Conservation (phyloP, 2,329 filamentous ascomycete species). For the Bertia moriformis region DNA sequence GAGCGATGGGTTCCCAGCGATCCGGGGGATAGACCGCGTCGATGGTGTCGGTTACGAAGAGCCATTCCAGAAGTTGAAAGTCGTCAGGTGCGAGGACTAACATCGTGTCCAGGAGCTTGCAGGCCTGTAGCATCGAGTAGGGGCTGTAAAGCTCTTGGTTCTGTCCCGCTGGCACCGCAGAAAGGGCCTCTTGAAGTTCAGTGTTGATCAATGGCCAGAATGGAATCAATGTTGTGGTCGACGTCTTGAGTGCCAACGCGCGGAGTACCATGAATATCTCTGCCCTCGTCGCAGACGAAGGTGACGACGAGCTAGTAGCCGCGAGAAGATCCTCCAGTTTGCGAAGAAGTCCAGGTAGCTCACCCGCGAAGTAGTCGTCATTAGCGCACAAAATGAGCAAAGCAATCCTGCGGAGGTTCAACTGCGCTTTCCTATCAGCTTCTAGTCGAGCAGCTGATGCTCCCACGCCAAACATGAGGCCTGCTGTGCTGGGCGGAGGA, state of each 20-base stretch:
- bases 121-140: constrained; percentile 69
- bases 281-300: constrained; percentile 74
- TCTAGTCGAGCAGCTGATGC: constrained; percentile 87
- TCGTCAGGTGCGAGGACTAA: constrained; percentile 79
- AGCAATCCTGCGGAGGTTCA: constrained; percentile 72
- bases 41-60: constrained; percentile 92
- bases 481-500: constrained; percentile 74
- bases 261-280: constrained; percentile 83
- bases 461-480: constrained; percentile 96
- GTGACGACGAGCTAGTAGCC: constrained; percentile 76
- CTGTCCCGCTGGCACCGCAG: constrained; percentile 56
- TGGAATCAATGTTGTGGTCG: constrained; percentile 63
- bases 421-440: constrained; percentile 81
- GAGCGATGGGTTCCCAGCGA: constrained; percentile 53
- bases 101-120: constrained; percentile 83
- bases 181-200: constrained; percentile 69
- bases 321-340: constrained; percentile 75
- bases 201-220: constrained; percentile 84
- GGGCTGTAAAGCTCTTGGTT: constrained; percentile 63
- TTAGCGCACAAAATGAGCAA: constrained; percentile 64
- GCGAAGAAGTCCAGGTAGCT: constrained; percentile 60
- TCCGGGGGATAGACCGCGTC: constrained; percentile 71
- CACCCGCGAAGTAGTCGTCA: constrained; percentile 65
- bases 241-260: constrained; percentile 66
- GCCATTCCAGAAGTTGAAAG: constrained; percentile 96